Percentiles rank a stretch among this genome's conserved stretches.
phyloP scores from a whole-genome alignment of 2,329 filamentous ascomycete genomes.

The Claviceps citrina region DNA sequence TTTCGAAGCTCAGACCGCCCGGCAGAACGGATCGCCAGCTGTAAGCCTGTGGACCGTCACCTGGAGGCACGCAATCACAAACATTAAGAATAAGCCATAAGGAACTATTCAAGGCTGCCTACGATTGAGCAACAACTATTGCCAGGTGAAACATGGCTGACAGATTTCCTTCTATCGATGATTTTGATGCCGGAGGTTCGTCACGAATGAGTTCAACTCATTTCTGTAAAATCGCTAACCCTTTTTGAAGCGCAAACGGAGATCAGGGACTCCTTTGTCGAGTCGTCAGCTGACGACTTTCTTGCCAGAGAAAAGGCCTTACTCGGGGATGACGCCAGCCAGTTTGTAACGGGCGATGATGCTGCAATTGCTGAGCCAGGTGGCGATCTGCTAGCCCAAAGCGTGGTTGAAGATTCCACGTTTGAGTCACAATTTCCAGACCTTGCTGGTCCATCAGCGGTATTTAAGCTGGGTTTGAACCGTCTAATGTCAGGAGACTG shows the following conservation, averaged over 20 bases:
- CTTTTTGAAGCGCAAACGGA: slow-evolving; percentile 49
- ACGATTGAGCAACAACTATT: background rate
- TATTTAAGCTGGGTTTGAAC: slow-evolving; percentile 11
- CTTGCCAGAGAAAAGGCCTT: slow-evolving; percentile 78
- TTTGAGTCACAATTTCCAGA: slow-evolving; percentile 91
- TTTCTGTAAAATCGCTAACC: slow-evolving; percentile 5
- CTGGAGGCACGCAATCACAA: background rate
- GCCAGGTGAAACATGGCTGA: slow-evolving; percentile 47
- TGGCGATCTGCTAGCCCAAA: slow-evolving; percentile 59
- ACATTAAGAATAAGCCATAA: background rate
- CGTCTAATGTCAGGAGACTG: background rate
- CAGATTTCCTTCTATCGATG: slow-evolving; percentile 64
- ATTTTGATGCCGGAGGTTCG: slow-evolving; percentile 54
- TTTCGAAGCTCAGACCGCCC: slow-evolving; percentile 17
- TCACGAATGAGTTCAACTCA: slow-evolving; percentile 9
- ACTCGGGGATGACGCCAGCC: slow-evolving; percentile 82
- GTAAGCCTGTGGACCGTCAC: too few relatives aligned
- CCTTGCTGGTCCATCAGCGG: slow-evolving; percentile 32
- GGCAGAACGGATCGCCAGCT: slow-evolving; percentile 24
- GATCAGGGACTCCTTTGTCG: slow-evolving; percentile 39
- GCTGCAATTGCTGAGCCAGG: slow-evolving; percentile 46
- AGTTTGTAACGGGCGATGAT: slow-evolving; percentile 70
- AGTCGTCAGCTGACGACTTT: slow-evolving; percentile 63
- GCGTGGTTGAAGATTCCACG: slow-evolving; percentile 32
- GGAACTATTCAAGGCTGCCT: too few relatives aligned